Base-by-base conservation (phyloP, 768 basidiomycete genomes). In the Suillus discolor region DNA sequence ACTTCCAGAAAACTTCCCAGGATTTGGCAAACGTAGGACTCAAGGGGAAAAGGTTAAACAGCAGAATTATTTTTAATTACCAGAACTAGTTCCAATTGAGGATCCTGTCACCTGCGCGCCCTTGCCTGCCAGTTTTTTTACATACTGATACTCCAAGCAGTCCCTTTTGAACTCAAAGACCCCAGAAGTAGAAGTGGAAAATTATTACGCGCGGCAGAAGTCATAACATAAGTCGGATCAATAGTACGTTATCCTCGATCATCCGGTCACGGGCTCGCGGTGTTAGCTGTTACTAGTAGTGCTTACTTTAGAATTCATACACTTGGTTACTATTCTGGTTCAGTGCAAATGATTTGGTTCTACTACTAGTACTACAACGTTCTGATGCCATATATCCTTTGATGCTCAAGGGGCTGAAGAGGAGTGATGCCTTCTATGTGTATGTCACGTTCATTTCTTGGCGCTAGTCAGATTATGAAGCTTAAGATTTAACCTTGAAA, bases 401-500 rank as follows among this genome's bases (percentile, higher is more conserved):
- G 18, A 20, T 20, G 6, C 31, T 12, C 45, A 47, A 12, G n/a
- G 45, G 25, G 39, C 39, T 41, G 13, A 16, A 42, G 23, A 20
- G 36, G 11, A 38, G 36, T 38, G 36, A 11, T 38, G 11, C 11
- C 36, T 38, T 38, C 36, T 38, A 2, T 38, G 36, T 38, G 36
- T 38, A 38, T 38, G 23, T 23, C 36, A 59, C 13, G 9, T 25
- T 57, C 55, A 23, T 55, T 55, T n/a, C 57, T 59, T 41, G 57
- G 39, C 39, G 23, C 18, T 59, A 25, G 4, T 39, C 6, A 39
- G 38, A n/a, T n/a, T n/a, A n/a, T n/a, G n/a, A n/a, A n/a, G n/a
- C n/a, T n/a, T n/a, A n/a, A n/a, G n/a, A 39, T 59, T 41, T 38
- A 6, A 41, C 23, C 57, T 59, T 18, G 16, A 60, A 60, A 60